These are phyloP conservation scores for Scheffersomyces lignosus DNA, from an alignment of 805 yeast species.

Conservation along the genomic window DNA sequence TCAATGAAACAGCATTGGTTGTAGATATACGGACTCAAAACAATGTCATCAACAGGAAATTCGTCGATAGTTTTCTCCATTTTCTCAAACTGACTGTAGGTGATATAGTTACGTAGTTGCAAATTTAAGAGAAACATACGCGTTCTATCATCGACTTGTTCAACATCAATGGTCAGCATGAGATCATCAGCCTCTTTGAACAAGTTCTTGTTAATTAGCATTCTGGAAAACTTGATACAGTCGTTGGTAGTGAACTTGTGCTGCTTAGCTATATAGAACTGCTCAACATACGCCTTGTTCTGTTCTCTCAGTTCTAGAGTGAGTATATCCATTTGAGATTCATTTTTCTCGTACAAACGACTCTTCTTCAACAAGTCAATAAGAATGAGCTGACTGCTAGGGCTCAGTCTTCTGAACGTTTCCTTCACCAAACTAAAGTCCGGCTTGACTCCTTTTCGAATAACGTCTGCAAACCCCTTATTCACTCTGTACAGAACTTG, in stretches of 20 bases:
- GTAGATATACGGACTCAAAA: constrained; percentile 33
- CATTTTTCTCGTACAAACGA: constrained; percentile 11
- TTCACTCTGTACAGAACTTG: constrained; percentile 31
- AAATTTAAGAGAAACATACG: constrained; percentile 26
- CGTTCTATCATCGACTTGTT: constrained; percentile 27
- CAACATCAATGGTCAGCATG: constrained; percentile 18
- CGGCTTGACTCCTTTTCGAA: constrained; percentile 37
- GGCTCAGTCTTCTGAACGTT: constrained; percentile 29
- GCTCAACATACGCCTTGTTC: constrained; percentile 14
- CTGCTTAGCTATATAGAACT: constrained; percentile 12
- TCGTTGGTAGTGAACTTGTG: constrained; percentile 23
- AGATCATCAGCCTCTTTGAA: constrained; percentile 22
- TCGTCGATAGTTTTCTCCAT: constrained; percentile 19
- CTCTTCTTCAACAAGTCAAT: constrained; percentile 19
- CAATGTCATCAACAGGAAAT: constrained; percentile 32
- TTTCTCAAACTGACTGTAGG: constrained; percentile 15
- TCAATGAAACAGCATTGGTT: constrained; percentile 34
- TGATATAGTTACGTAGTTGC: constrained; percentile 23
- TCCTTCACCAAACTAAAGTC: constrained; percentile 30
- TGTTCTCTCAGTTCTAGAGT: constrained; percentile 15
- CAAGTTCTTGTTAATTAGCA: constrained; percentile 29
- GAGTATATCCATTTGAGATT: constrained; percentile 16
- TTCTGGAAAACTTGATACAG: constrained; percentile 27
- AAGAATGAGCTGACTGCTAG: constrained; percentile 21
- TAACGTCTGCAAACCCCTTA: constrained; percentile 32